These are phyloP conservation scores for Penicillium brasilianum DNA, from an alignment of 2,329 filamentous ascomycete genomes.

Conservation along the genomic window DNA sequence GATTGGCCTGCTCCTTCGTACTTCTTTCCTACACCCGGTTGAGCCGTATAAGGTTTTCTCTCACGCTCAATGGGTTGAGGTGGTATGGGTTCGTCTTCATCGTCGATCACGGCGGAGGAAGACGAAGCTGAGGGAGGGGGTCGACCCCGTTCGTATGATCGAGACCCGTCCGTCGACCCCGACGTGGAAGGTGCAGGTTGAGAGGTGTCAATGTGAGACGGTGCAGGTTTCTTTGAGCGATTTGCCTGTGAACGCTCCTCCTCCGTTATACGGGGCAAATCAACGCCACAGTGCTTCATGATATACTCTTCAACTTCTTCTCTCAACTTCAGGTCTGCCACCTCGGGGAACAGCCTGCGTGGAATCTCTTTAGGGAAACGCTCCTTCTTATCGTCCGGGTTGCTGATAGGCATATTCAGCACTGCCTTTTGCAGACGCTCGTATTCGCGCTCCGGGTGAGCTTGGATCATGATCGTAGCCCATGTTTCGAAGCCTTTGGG, in stretches of 20 bases:
- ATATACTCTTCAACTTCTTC: constrained; percentile 67
- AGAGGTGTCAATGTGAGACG: constrained; percentile 10
- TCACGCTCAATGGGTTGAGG: constrained; percentile 66
- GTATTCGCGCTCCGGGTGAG: constrained; percentile 77
- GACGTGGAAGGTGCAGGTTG: constrained; percentile 8
- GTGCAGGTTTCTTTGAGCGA: constrained; percentile 31
- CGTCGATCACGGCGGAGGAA: constrained; percentile 44
- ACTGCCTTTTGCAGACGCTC: constrained; percentile 72
- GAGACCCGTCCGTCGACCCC: constrained; percentile 19
- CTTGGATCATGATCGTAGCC: constrained; percentile 73
- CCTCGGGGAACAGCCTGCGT: constrained; percentile 70
- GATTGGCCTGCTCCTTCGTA: constrained; percentile 50
- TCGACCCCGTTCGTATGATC: constrained; percentile 31
- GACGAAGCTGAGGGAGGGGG: constrained; percentile 47
- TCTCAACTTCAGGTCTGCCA: constrained; percentile 61
- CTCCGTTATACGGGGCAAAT: constrained; percentile 48
- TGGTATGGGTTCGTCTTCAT: constrained; percentile 48
- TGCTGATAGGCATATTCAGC: constrained; percentile 71
- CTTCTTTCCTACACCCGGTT: constrained; percentile 63
- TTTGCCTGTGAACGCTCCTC: constrained; percentile 44
- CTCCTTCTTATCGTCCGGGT: constrained; percentile 69
- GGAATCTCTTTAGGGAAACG: constrained; percentile 80
- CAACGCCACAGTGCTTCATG: constrained; percentile 56
- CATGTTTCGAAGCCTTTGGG: constrained; percentile 72
- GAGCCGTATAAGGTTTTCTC: constrained; percentile 66